Conservation (phyloP, 345 rosid genomes). For the Gossypium raimondii region DNA sequence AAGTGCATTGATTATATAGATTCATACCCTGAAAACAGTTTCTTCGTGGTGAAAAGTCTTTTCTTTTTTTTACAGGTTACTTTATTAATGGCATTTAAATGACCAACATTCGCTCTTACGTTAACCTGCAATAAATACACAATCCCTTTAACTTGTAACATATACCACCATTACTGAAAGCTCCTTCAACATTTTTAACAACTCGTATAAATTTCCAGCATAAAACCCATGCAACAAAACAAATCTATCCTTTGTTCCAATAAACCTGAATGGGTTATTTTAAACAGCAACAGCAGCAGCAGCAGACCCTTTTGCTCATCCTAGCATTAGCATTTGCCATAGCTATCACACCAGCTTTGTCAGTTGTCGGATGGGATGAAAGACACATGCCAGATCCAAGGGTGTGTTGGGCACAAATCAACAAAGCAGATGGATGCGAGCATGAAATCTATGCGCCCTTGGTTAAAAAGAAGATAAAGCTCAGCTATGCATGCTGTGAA, state of each 20-base stretch:
- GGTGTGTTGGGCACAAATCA: not conserved
- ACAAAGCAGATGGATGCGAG: not conserved
- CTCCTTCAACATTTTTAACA: not conserved
- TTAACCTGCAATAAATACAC: not conserved
- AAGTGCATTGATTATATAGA: too few species aligned
- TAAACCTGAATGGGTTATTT: not conserved
- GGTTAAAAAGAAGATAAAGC: not conserved
- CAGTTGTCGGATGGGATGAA: not conserved
- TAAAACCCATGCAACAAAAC: not conserved
- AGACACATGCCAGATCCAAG: not conserved
- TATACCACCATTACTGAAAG: not conserved
- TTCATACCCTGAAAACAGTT: too few species aligned
- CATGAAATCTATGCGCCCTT: not conserved
- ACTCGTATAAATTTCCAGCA: not conserved
- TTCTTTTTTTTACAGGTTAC: not conserved
- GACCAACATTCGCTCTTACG: not conserved
- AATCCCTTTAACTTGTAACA: not conserved
- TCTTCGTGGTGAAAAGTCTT: not conserved
- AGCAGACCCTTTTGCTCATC: not conserved
- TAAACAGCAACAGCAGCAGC: not conserved
- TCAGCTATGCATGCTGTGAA: not conserved
- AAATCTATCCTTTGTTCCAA: not conserved
- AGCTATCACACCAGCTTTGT: constrained; percentile 1
- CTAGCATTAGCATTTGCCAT: not conserved
- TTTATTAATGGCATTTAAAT: constrained; percentile 1